Evolutionary conservation across 2,329 filamentous ascomycete species (phyloP).

Genomic region (Shiraia sp.): DNA sequence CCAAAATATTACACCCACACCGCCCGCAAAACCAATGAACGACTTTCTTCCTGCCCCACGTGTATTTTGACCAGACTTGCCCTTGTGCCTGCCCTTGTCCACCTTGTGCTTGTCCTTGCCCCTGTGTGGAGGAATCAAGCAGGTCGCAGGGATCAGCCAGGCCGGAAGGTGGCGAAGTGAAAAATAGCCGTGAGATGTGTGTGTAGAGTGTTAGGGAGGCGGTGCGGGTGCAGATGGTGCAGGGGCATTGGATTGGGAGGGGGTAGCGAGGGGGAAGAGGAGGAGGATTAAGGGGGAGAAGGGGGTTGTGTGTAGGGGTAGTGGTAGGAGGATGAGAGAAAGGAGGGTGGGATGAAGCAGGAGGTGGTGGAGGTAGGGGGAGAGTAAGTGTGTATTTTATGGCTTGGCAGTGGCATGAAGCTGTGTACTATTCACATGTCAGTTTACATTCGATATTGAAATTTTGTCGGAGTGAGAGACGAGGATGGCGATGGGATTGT

Average conservation of each 20-base stretch:
- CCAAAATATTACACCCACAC: constrained; percentile 34
- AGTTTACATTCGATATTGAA: no score
- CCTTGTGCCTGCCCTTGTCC: not conserved
- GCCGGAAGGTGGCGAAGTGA: no score
- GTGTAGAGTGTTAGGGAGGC: constrained; percentile 56
- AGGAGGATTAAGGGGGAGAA: no score
- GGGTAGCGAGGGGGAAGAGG: no score
- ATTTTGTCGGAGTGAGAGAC: no score
- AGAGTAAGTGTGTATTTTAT: constrained; percentile 56
- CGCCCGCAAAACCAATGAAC: constrained; percentile 37
- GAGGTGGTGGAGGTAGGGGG: constrained; percentile 53
- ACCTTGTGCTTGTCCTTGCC: not conserved
- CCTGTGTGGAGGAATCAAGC: not conserved
- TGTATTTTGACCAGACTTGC: constrained; percentile 19
- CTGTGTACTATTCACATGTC: constrained; percentile 54
- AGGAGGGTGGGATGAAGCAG: no score
- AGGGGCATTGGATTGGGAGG: constrained; percentile 55
- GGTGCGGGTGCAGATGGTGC: constrained; percentile 55
- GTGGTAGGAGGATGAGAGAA: no score
- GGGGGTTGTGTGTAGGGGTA: no score
- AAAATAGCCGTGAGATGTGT: constrained; percentile 17
- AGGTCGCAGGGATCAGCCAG: no score
- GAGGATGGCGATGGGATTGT: no score
- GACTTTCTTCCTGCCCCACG: constrained; percentile 30
- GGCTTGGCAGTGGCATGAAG: constrained; percentile 59